Conservation (phyloP, 352 stramenopile genomes). For the Phytophthora sojae region DNA sequence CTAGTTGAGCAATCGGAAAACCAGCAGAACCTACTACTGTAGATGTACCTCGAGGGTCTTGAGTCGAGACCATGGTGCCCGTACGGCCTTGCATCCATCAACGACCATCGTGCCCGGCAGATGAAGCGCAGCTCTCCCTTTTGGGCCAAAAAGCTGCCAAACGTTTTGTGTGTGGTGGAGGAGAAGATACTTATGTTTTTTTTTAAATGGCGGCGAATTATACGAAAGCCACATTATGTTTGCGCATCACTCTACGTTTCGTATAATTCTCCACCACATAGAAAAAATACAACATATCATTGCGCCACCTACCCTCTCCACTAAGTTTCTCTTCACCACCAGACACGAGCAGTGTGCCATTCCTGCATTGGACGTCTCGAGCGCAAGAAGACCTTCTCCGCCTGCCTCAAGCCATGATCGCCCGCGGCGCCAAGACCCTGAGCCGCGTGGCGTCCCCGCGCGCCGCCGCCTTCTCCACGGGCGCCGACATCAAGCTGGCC, state of each 20-base stretch:
- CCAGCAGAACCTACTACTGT: too few species aligned
- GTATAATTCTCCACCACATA: not conserved
- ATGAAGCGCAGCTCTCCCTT: too few species aligned
- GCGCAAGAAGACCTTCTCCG: constrained; percentile 11
- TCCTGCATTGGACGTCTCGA: constrained; percentile 15
- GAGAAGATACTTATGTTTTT: too few species aligned
- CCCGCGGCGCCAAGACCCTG: constrained; percentile 22
- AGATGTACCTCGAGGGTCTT: too few species aligned
- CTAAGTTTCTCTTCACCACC: not conserved
- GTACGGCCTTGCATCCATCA: too few species aligned
- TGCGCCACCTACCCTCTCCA: constrained; percentile 4
- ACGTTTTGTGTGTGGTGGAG: too few species aligned
- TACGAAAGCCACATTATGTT: not conserved
- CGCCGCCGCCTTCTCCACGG: constrained; percentile 36
- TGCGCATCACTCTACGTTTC: not conserved
- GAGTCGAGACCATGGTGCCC: too few species aligned
- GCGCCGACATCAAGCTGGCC: constrained; percentile 34
- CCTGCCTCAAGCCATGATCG: constrained; percentile 13
- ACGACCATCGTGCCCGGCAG: too few species aligned
- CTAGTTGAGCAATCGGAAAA: too few species aligned
- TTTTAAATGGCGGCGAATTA: too few species aligned
- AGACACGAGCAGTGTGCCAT: constrained; percentile 13
- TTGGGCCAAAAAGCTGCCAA: too few species aligned
- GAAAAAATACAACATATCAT: not conserved
- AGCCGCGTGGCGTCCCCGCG: constrained; percentile 27